Conservation (phyloP, 208 protist genomes). For the Acanthamoeba divionensis region DNA sequence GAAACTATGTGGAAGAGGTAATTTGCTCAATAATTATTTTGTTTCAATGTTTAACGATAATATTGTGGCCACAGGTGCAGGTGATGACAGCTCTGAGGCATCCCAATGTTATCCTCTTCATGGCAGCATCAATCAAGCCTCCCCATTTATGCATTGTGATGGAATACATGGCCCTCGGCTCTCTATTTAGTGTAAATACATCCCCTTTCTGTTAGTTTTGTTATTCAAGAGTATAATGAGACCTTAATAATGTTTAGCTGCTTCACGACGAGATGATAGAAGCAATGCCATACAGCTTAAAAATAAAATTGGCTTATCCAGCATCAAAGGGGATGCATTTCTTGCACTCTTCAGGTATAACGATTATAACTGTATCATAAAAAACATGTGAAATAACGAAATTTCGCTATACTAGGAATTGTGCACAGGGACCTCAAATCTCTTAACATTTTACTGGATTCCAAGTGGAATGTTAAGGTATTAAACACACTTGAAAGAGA, state of each 20-base stretch:
- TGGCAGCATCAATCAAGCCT: neutral
- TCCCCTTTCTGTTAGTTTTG: neutral
- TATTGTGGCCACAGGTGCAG: constrained; percentile 36
- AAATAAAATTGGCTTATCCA: neutral
- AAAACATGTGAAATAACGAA: neutral
- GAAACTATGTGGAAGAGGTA: constrained; percentile 68
- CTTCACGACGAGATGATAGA: constrained; percentile 31
- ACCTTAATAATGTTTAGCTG: neutral
- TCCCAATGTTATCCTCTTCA: constrained; percentile 69
- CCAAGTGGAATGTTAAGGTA: constrained; percentile 42
- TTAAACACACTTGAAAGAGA: no score
- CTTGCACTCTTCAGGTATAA: neutral
- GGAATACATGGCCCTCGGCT: no score
- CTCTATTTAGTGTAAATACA: neutral
- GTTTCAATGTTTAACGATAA: neutral
- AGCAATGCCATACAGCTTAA: neutral
- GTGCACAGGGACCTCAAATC: constrained; percentile 30
- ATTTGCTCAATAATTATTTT: no score
- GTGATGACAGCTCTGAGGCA: constrained; percentile 62
- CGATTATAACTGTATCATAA: neutral
- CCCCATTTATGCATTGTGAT: neutral
- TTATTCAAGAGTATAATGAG: neutral
- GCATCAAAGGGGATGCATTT: constrained; percentile 31
- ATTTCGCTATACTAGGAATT: constrained; percentile 26
- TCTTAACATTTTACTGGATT: neutral